Evolutionary conservation across 371 early-diverging fungal species (phyloP).

Genomic region (Actinomucor elegans): DNA sequence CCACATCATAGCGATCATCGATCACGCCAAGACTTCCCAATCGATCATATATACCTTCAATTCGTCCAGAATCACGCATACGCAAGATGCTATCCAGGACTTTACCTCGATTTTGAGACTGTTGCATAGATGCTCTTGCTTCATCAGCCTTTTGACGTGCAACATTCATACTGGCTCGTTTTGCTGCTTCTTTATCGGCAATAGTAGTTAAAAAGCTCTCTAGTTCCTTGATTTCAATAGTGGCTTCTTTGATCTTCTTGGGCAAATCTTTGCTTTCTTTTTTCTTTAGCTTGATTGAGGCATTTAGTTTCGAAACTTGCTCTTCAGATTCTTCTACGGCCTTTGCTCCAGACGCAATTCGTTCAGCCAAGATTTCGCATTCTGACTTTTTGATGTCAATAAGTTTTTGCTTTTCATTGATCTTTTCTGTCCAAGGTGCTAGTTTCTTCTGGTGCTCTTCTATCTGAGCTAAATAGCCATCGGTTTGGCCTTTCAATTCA

Average conservation of each 20-base stretch:
- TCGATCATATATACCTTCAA: conserved; percentile 90
- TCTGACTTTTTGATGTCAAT: conserved; percentile 83
- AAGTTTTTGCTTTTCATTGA: conserved; percentile 66
- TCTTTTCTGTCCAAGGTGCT: conserved; percentile 84
- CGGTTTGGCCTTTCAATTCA: conserved; percentile 84
- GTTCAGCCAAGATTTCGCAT: conserved; percentile 67
- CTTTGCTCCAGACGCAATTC: conserved; percentile 47
- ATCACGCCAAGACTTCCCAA: conserved; percentile 97
- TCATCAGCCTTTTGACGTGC: conserved; percentile 71
- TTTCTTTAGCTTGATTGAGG: conserved; percentile 26
- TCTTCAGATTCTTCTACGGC: conserved; percentile 65
- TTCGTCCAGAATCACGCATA: conserved; percentile 77
- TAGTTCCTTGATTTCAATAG: conserved; percentile 49
- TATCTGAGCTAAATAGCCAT: conserved; percentile 66
- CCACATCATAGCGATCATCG: conserved; percentile 94
- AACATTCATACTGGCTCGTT: conserved; percentile 30
- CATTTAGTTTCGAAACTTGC: conserved; percentile 38
- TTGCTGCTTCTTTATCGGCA: conserved; percentile 25
- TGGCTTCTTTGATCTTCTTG: conserved; percentile 48
- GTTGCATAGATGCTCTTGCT: conserved; percentile 61
- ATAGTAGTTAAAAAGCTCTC: conserved; percentile 36
- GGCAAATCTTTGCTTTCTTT: conserved; percentile 25
- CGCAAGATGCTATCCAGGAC: conserved; percentile 74
- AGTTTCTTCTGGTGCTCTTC: conserved; percentile 76
- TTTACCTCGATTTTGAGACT: conserved; percentile 73